Evolutionary conservation across 1,284 basidiomycete genomes (phyloP).

Genomic region (Pisolithus thermaeus): DNA sequence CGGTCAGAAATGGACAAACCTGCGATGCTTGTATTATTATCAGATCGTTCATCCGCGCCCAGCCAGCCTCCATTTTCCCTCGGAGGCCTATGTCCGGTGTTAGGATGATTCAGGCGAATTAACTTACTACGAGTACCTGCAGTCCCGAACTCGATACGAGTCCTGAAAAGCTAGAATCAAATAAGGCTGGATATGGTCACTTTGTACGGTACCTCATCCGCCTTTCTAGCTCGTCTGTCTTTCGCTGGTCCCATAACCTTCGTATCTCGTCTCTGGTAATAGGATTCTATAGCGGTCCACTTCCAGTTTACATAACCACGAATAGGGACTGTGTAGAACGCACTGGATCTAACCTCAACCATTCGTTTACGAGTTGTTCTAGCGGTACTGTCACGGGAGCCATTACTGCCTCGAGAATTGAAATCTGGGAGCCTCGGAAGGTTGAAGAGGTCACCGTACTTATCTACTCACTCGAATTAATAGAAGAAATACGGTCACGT

Average conservation of each 20-base stretch:
- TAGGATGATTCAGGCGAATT: background rate
- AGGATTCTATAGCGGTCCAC: conserved; percentile 39
- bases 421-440: background rate
- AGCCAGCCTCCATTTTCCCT: conserved; percentile 81
- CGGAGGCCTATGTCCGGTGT: conserved; percentile 52
- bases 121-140: conserved; percentile 42
- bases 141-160: conserved; percentile 80
- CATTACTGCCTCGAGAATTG: background rate
- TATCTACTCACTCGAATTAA: too few species aligned
- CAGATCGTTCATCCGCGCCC: conserved; percentile 82
- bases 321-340: background rate
- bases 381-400: conserved; percentile 19
- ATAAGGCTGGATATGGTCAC: background rate
- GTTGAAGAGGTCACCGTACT: background rate
- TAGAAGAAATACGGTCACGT: too few species aligned
- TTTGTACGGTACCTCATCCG: conserved; percentile 46
- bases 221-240: conserved; percentile 47
- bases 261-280: conserved; percentile 51
- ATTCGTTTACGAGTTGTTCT: conserved; percentile 46
- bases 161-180: conserved; percentile 31
- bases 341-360: conserved; percentile 53
- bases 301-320: background rate
- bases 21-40: conserved; percentile 80
- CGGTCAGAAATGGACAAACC: conserved; percentile 29
- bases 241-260: conserved; percentile 38